These are phyloP conservation scores for Talaromyces islandicus DNA, from an alignment of 2,329 filamentous ascomycete genomes.

Conservation along the genomic window DNA sequence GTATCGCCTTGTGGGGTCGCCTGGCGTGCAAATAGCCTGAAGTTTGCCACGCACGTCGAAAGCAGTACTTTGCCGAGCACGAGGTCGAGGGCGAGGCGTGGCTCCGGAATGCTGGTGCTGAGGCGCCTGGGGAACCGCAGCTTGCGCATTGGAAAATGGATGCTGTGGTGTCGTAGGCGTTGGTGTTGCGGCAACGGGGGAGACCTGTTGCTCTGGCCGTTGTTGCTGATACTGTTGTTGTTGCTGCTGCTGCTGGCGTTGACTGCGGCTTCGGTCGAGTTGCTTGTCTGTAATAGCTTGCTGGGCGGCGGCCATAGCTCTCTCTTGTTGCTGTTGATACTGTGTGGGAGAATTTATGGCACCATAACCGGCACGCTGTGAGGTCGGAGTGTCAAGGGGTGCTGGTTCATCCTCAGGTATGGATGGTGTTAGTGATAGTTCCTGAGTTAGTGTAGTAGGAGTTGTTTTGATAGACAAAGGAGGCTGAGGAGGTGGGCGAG, in stretches of 20 bases:
- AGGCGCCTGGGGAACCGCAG: conserved; percentile 16
- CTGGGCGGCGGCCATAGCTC: conserved; percentile 73
- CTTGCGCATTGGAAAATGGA: conserved; percentile 6
- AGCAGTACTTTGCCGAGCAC: conserved; percentile 70
- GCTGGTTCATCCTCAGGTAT: conserved; percentile 53
- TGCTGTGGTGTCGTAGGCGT: conserved; percentile 4
- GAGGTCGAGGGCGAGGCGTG: conserved; percentile 65
- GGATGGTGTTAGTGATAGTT: conserved; percentile 46
- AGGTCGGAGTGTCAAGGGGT: not conserved
- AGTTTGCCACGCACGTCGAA: conserved; percentile 78
- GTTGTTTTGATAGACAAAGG: conserved; percentile 17
- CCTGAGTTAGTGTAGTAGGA: conserved; percentile 45
- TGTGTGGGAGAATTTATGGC: conserved; percentile 36
- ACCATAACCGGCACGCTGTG: conserved; percentile 14
- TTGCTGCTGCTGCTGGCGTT: conserved; percentile 52
- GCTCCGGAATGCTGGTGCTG: conserved; percentile 41
- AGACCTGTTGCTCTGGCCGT: conserved; percentile 15
- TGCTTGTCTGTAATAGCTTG: conserved; percentile 66
- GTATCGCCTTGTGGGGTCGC: conserved; percentile 84
- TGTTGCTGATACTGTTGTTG: conserved; percentile 19
- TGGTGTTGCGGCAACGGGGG: not conserved
- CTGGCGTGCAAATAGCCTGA: conserved; percentile 82
- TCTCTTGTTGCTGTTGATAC: conserved; percentile 69
- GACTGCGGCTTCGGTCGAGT: conserved; percentile 67
- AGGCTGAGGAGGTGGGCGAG: conserved; percentile 38